A percentile compares a stretch with the other conserved stretches of the same genome.
Evolutionary conservation across 208 protist genomes (phyloP).

Genomic region (Crithidia bombi): DNA sequence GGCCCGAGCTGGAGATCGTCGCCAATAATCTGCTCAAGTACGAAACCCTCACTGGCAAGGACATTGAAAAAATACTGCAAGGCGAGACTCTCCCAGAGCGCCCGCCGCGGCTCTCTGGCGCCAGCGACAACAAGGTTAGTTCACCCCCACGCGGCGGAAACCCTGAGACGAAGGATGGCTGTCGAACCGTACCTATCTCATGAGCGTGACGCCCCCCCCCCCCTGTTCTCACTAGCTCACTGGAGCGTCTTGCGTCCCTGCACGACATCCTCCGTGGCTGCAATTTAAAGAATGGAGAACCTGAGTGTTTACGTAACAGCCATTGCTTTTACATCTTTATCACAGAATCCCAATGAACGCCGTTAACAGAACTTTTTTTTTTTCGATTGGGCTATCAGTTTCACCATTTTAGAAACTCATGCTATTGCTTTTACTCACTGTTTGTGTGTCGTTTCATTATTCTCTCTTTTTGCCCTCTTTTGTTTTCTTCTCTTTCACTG

Average conservation of each 20-base stretch:
- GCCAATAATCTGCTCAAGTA: constrained; percentile 85
- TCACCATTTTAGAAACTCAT: constrained; percentile 10
- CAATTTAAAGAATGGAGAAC: background rate
- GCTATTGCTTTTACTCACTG: constrained; percentile 5
- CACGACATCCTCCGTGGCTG: background rate
- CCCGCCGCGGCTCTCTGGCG: constrained; percentile 29
- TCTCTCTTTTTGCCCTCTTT: background rate
- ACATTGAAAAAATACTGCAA: constrained; percentile 78
- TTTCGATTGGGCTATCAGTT: background rate
- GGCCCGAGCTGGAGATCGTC: constrained; percentile 72
- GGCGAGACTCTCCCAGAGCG: constrained; percentile 70
- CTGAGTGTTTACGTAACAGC: background rate
- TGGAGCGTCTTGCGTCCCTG: background rate
- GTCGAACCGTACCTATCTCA: constrained; percentile 40
- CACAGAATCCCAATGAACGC: constrained; percentile 14
- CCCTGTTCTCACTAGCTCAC: background rate
- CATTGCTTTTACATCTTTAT: constrained; percentile 18
- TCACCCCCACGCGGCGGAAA: constrained; percentile 20
- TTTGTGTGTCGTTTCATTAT: background rate
- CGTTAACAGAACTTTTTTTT: constrained; percentile 18
- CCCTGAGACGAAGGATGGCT: constrained; percentile 21
- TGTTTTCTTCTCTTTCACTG: background rate
- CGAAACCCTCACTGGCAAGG: constrained; percentile 85
- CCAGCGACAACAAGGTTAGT: constrained; percentile 24
- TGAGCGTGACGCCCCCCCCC: background rate